Conservation (phyloP, 345 rosid genomes). For the Sonneratia caseolaris region DNA sequence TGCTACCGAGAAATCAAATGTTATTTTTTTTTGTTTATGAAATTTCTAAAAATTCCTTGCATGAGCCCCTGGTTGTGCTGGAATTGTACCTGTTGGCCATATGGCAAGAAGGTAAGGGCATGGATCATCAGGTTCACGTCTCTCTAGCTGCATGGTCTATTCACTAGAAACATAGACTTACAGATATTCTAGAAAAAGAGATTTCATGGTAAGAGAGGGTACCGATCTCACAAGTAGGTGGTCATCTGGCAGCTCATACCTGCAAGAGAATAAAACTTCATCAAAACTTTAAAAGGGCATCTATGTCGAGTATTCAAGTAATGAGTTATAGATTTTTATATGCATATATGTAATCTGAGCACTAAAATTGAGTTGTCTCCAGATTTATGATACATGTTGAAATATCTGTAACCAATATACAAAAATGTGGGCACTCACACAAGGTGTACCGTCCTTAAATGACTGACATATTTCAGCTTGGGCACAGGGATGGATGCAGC, state of each 20-base stretch:
- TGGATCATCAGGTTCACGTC: slow-evolving; percentile 35
- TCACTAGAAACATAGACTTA: background rate
- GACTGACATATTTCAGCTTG: slow-evolving; percentile 27
- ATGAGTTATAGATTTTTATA: no score
- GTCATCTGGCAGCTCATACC: slow-evolving; percentile 51
- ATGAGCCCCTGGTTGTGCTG: background rate
- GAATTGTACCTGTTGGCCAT: slow-evolving; percentile 44
- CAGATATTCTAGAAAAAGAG: background rate
- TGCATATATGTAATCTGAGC: no score
- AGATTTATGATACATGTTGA: background rate
- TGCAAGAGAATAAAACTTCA: slow-evolving; percentile 11
- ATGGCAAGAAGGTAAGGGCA: slow-evolving; percentile 50
- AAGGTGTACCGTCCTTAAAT: slow-evolving; percentile 47
- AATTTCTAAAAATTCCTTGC: background rate
- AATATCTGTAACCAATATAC: background rate
- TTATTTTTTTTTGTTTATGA: background rate
- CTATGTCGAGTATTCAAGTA: no score
- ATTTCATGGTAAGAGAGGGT: slow-evolving; percentile 2
- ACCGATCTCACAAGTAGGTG: slow-evolving; percentile 43
- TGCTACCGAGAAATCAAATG: background rate
- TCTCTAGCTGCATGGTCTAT: slow-evolving; percentile 28
- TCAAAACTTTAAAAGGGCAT: no score
- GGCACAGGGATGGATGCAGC: slow-evolving; percentile 36
- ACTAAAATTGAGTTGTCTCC: no score
- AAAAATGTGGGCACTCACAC: slow-evolving; percentile 42